Evolutionary conservation across 176 grass and related monocot species (phyloP).

Genomic region (Ensete ventricosum): DNA sequence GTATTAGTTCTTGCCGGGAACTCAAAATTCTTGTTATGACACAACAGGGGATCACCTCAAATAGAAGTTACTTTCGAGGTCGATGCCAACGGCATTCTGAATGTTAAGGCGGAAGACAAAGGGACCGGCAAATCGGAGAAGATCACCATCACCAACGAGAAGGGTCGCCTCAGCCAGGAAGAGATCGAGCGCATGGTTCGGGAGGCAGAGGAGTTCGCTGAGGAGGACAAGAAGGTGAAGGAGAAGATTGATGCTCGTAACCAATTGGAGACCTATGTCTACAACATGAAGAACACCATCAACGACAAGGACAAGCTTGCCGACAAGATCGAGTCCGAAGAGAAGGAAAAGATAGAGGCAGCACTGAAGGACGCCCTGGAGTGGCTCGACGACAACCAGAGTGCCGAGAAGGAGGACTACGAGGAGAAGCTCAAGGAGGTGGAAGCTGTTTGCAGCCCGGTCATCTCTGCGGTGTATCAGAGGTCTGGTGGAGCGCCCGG

Average conservation of each 20-base stretch:
- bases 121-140: constrained; percentile 47
- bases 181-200: constrained; percentile 45
- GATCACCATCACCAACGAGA: constrained; percentile 52
- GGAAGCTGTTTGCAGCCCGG: constrained; percentile 42
- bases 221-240: constrained; percentile 44
- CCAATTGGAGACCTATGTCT: constrained; percentile 42
- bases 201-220: constrained; percentile 42
- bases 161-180: constrained; percentile 45
- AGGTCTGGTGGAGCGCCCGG: constrained; percentile 37
- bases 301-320: constrained; percentile 42
- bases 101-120: constrained; percentile 44
- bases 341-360: constrained; percentile 49
- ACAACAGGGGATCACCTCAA: constrained; percentile 38
- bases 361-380: constrained; percentile 43
- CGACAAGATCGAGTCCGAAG: constrained; percentile 43
- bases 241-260: constrained; percentile 47
- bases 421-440: constrained; percentile 54
- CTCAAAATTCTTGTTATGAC: background rate
- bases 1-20: background rate
- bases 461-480: constrained; percentile 41
- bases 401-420: constrained; percentile 43
- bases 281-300: constrained; percentile 57
- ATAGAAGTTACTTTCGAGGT: constrained; percentile 51
- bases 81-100: constrained; percentile 42
- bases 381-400: constrained; percentile 53